Evolutionary conservation across 2,329 filamentous ascomycete species (phyloP).

Genomic region (Domatiomyces catenatus): DNA sequence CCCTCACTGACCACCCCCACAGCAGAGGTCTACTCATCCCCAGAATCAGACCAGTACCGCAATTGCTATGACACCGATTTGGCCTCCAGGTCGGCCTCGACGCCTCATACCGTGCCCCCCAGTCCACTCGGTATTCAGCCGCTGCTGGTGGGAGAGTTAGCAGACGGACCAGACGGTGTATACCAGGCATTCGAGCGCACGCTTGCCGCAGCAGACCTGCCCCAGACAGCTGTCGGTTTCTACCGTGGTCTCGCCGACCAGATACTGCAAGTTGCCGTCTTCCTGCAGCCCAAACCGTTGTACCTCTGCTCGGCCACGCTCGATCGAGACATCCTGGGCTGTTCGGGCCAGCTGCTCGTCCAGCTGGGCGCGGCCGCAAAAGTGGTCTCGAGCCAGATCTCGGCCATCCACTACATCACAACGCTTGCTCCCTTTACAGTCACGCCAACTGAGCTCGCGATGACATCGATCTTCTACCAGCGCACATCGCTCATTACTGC

Average conservation of each 20-base stretch:
- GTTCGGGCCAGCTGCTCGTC: slow-evolving; percentile 1
- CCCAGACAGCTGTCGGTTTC: slow-evolving; percentile 2
- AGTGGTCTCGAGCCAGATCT: slow-evolving; percentile 8
- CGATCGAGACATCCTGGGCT: slow-evolving; percentile 2
- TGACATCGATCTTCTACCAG: slow-evolving; percentile 15
- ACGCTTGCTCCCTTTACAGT: slow-evolving; percentile 11
- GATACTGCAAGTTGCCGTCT: slow-evolving; percentile 2
- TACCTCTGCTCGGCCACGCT: neutral
- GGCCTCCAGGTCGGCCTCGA: slow-evolving; percentile 5
- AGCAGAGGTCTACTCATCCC: slow-evolving; percentile 7
- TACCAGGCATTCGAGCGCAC: slow-evolving; percentile 3
- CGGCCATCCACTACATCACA: slow-evolving; percentile 8
- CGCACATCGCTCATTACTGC: slow-evolving; percentile 7
- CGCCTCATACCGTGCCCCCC: slow-evolving; percentile 10
- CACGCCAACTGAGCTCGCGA: slow-evolving; percentile 6
- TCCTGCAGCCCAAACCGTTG: neutral
- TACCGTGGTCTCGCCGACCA: slow-evolving; percentile 5
- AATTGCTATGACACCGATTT: slow-evolving; percentile 3
- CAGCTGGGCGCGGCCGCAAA: slow-evolving; percentile 1
- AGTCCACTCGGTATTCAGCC: neutral
- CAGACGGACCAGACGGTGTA: neutral
- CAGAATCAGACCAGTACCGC: slow-evolving; percentile 7
- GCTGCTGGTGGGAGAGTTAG: neutral
- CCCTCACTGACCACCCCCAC: neutral
- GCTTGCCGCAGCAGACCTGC: slow-evolving; percentile 5